Evolutionary conservation across 768 basidiomycete species (phyloP).

Genomic region (Favolaschia claudopus): DNA sequence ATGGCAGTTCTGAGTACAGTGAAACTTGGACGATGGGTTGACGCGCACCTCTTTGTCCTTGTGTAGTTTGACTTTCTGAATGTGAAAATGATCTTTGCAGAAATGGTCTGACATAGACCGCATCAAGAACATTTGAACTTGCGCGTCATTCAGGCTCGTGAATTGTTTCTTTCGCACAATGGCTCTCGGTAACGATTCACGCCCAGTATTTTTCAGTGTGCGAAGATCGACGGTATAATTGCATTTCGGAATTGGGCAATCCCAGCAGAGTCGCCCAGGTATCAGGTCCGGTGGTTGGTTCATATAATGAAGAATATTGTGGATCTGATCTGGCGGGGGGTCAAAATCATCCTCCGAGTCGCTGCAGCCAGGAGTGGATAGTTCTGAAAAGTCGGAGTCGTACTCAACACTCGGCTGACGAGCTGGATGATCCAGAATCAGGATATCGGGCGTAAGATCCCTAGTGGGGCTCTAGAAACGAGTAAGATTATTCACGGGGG

Average conservation of each 20-base stretch:
- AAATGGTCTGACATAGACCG: slow-evolving; percentile 41
- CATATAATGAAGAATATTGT: slow-evolving; percentile 28
- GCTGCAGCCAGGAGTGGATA: slow-evolving; percentile 47
- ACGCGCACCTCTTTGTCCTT: slow-evolving; percentile 4
- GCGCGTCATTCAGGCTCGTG: slow-evolving; percentile 43
- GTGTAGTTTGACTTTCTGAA: neutral
- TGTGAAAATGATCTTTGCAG: slow-evolving; percentile 16
- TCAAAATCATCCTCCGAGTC: slow-evolving; percentile 48
- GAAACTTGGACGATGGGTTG: no score
- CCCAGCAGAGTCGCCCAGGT: slow-evolving; percentile 57
- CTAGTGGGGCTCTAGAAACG: no score
- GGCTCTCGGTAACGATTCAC: slow-evolving; percentile 30
- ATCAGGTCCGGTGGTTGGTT: slow-evolving; percentile 47
- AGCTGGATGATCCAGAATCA: no score
- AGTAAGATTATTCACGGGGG: no score
- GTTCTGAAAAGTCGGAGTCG: slow-evolving; percentile 66
- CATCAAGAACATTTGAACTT: slow-evolving; percentile 31
- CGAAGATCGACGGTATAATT: slow-evolving; percentile 55
- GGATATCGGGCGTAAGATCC: no score
- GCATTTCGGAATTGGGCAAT: slow-evolving; percentile 56
- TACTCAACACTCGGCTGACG: slow-evolving; percentile 40
- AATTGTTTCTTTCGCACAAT: slow-evolving; percentile 43
- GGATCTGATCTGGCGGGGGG: slow-evolving; percentile 2
- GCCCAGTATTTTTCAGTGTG: slow-evolving; percentile 42
- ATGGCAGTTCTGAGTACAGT: no score